Evolutionary conservation across 495 filamentous ascomycete genomes (phyloP), one percentile per base, ranked within the genome.

Genomic region (Neurospora cerealis): DNA sequence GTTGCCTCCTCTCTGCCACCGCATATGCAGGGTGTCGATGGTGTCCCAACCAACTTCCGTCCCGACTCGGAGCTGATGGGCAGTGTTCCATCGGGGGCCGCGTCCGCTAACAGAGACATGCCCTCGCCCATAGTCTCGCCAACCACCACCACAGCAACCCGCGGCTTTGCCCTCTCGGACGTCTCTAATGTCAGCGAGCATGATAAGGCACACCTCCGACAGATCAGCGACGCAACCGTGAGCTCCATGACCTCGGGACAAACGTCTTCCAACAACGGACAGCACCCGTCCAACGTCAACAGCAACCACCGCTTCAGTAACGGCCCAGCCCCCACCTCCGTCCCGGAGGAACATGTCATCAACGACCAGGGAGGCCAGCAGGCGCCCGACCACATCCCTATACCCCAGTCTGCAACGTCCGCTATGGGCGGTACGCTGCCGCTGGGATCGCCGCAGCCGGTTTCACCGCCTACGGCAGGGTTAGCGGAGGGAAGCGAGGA

Each of bases 181-280:
- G 70, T 86, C n/a, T 85, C 82, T 21, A 78, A 81, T 70, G 66
- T 86, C 40, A 84, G 80, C 73, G 84, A 85, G 54, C 76, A 78
- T 4, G 83, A 86, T 36, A 71, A 76, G 9, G 77, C 81, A 2
- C 86, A 88, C 71, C 76, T 87, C n/a, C 77, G 86, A 0, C 83
- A 85, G 32, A 81, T 84, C 39, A 85, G 83, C 77, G 84, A 85
- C 69, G 79, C 80, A 4, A 85, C 81, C 34, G 82, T 86, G 28
- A 81, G 76, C 73, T 84, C 85, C 1, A 74, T 77, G 1, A 73
- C 77, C 0, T 40, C 73, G 37, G 36, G 44, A 37, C 36, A 21
- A n/a, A 34, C 9, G 2, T 21, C 11, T 6, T 1, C 5, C 66
- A 44, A 66, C 54, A 36, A 32, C 54, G 54, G 54, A 62, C 54